Conservation (phyloP, 2,329 filamentous ascomycete genomes). For the Fusarium odoratissimum region DNA sequence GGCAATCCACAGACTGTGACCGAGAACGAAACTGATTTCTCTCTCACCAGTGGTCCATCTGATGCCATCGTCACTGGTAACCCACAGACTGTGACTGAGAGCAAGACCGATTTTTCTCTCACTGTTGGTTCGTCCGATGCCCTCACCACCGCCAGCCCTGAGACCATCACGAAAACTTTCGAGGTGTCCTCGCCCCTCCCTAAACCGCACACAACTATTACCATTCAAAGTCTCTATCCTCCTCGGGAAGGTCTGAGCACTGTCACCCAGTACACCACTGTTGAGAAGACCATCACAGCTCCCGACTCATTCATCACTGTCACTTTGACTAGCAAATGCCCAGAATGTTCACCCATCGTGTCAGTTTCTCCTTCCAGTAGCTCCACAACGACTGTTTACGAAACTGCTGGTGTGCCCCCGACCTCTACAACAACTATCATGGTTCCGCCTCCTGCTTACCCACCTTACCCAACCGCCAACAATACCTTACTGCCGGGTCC, state of each 20-base stretch:
- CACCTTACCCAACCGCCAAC: conserved; percentile 48
- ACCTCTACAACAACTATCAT: conserved; percentile 51
- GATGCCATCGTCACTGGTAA: conserved; percentile 46
- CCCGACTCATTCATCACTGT: conserved; percentile 39
- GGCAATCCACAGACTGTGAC: conserved; percentile 50
- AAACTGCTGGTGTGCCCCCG: conserved; percentile 44
- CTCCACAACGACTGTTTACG: conserved; percentile 48
- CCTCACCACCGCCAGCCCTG: conserved; percentile 43
- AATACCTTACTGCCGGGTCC: conserved; percentile 40
- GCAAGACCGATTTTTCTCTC: conserved; percentile 42
- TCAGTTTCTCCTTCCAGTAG: conserved; percentile 42
- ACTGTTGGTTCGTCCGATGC: conserved; percentile 36
- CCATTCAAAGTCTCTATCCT: conserved; percentile 48
- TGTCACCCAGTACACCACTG: conserved; percentile 44
- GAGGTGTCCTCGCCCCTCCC: conserved; percentile 30
- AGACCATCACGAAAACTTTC: conserved; percentile 46
- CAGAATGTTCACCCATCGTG: conserved; percentile 27
- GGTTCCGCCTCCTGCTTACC: conserved; percentile 43
- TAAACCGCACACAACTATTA: conserved; percentile 42
- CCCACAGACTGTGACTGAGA: conserved; percentile 44
- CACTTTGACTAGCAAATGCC: conserved; percentile 38
- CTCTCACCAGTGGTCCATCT: conserved; percentile 46
- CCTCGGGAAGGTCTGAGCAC: conserved; percentile 35
- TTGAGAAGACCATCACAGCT: conserved; percentile 44
- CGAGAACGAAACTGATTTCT: conserved; percentile 45